phyloP scores from a whole-genome alignment of 805 yeast genomes.

The Starmerella floris region DNA sequence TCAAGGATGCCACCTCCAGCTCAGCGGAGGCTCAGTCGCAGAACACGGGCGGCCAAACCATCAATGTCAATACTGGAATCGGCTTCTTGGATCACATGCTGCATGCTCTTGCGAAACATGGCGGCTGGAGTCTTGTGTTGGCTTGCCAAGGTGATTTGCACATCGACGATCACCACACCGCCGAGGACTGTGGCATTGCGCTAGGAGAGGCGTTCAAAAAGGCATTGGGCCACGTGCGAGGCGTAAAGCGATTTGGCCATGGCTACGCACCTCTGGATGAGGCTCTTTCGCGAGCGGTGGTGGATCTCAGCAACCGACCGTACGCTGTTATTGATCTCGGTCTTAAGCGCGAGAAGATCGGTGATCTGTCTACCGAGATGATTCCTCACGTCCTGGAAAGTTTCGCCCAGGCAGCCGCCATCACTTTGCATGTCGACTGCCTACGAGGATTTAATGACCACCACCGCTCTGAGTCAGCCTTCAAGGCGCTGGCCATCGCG shows the following conservation, averaged over 20 bases:
- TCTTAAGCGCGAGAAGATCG: slow-evolving; percentile 80
- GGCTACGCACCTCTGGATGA: slow-evolving; percentile 96
- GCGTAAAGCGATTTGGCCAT: slow-evolving; percentile 82
- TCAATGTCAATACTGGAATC: slow-evolving; percentile 76
- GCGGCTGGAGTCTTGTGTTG: slow-evolving; percentile 86
- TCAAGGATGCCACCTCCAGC: slow-evolving; percentile 27
- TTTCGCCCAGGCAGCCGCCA: slow-evolving; percentile 82
- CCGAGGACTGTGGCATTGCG: slow-evolving; percentile 91
- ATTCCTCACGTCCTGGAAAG: slow-evolving; percentile 93
- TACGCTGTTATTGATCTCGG: slow-evolving; percentile 83
- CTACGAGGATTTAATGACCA: slow-evolving; percentile 90
- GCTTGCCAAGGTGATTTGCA: slow-evolving; percentile 90
- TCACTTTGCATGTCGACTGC: slow-evolving; percentile 90
- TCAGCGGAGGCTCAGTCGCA: slow-evolving; percentile 53
- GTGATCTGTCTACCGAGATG: slow-evolving; percentile 89
- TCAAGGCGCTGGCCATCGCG: slow-evolving; percentile 91
- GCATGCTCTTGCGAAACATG: slow-evolving; percentile 90
- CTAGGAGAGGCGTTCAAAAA: slow-evolving; percentile 78
- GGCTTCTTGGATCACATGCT: slow-evolving; percentile 97
- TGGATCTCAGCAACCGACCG: slow-evolving; percentile 87
- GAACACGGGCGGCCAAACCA: slow-evolving; percentile 53
- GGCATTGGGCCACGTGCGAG: slow-evolving; percentile 79
- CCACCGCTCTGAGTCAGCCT: slow-evolving; percentile 91
- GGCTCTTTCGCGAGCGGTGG: slow-evolving; percentile 90
- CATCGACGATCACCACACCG: slow-evolving; percentile 93